Evolutionary conservation across 108 stramenopile genomes (phyloP), one percentile per base, ranked within the genome.

Genomic region (Discostella stelligeroides): DNA sequence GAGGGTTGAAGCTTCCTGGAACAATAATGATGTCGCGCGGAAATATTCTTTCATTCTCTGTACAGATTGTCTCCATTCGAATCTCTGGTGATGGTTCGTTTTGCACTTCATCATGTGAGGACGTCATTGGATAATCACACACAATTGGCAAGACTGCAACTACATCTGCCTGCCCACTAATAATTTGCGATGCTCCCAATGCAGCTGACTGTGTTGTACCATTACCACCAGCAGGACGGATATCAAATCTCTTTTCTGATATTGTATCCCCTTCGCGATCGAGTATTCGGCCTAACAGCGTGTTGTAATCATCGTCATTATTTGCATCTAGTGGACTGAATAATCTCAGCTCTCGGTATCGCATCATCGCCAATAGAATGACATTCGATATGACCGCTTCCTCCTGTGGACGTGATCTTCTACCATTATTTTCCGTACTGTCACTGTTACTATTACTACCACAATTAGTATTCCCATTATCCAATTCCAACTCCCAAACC

Each of bases 1-100:
- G 88, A 20, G 96, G 96, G 79, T 94, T 92, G 64, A 92, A 97
- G 66, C 90, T 91, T 45, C 96, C 96, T 9, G 93, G 92, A 21
- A 94, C 82, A 30, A 97, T 71, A n/a, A 96, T 58, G 17, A 81
- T 61, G 59, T 83, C 78, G 3, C 63, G 63, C 15, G 90, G 82
- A 2, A 91, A 55, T 8, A 80, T 78, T 18, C 85, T 65, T 34
- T 75, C 23, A 3, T 57, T 39, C 10, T 75, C 73, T 17, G 43
- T 20, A 27, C 23, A 60, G 6, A 86, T 48, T 27, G 78, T 38
- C 62, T 71, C 42, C 80, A 74, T 74, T 56, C 55, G 63, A 38
- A 75, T 72, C 34, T 12, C 30, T 17, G 29, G 46, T 24, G 12
- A 45, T 17, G 8, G 45, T 34, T 30, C 17, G 56, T 56, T 58